A percentile compares a stretch with the other conserved stretches of the same genome.
Conservation (phyloP, 305 asterid species). For the Fraxinus albicans region DNA sequence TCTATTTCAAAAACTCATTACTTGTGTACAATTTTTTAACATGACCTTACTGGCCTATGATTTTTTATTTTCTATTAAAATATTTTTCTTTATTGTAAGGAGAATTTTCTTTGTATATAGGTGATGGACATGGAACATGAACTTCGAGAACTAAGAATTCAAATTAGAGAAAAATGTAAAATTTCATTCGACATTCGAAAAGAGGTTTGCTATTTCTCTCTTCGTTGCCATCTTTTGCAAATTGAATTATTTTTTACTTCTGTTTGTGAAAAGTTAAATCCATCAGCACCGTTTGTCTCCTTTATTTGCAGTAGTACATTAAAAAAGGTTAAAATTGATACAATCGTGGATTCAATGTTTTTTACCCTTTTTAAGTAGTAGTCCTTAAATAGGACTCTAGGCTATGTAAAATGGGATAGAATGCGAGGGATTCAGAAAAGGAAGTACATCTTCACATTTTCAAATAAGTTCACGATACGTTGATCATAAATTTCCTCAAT, state of each 20-base stretch:
- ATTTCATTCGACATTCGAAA: conserved; percentile 70
- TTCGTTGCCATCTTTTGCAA: conserved; percentile 8
- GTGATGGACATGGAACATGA: conserved; percentile 96
- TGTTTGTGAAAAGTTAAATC: not conserved
- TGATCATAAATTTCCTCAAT: not conserved
- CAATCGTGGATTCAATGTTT: not conserved
- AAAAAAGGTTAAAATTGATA: not conserved
- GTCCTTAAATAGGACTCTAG: not conserved
- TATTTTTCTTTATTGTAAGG: not conserved
- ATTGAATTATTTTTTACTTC: not conserved
- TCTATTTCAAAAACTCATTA: not conserved
- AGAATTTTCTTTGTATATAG: conserved; percentile 34
- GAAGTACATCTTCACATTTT: not conserved
- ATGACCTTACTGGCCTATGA: not conserved
- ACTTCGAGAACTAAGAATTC: conserved; percentile 76
- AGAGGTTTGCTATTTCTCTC: conserved; percentile 51
- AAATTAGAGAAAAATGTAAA: conserved; percentile 68
- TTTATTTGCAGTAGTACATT: not conserved
- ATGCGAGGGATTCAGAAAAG: not conserved
- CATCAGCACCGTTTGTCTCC: not conserved
- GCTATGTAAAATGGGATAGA: not conserved
- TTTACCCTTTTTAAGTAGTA: not conserved
- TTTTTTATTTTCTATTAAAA: conserved; percentile 2
- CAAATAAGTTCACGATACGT: not conserved
- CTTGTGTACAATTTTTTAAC: not conserved